Conservation (phyloP, 345 rosid species). For the Pistacia atlantica region DNA sequence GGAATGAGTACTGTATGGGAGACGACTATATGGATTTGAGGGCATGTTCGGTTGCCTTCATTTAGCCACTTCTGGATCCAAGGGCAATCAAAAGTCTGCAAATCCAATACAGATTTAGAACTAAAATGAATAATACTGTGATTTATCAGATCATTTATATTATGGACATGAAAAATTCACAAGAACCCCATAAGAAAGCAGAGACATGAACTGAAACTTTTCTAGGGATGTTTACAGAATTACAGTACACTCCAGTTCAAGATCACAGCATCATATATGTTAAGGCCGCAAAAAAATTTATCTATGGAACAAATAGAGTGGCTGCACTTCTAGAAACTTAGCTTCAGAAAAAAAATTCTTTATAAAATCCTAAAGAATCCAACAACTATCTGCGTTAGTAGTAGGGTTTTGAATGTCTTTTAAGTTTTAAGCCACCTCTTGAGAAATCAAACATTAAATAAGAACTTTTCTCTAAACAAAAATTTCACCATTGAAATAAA, state of each 20-base stretch:
- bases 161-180: background rate
- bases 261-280: no score
- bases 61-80: conserved; percentile 46
- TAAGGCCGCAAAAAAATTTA: no score
- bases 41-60: conserved; percentile 50
- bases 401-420: no score
- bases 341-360: no score
- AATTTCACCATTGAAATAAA: background rate
- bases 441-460: background rate
- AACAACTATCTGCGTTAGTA: background rate
- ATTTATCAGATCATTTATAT: background rate
- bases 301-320: no score
- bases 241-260: no score
- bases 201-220: background rate
- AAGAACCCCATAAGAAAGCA: background rate
- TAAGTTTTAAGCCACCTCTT: background rate
- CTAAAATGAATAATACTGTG: background rate
- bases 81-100: conserved; percentile 59
- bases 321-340: no score
- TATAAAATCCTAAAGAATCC: no score
- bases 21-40: conserved; percentile 44
- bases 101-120: conserved; percentile 15
- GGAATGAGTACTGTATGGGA: conserved; percentile 42
- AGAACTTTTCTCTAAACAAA: background rate
- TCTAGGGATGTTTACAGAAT: no score